These are phyloP conservation scores for Phylloporus rhodoxanthus DNA, from an alignment of 768 basidiomycete species.

Conservation along the genomic window DNA sequence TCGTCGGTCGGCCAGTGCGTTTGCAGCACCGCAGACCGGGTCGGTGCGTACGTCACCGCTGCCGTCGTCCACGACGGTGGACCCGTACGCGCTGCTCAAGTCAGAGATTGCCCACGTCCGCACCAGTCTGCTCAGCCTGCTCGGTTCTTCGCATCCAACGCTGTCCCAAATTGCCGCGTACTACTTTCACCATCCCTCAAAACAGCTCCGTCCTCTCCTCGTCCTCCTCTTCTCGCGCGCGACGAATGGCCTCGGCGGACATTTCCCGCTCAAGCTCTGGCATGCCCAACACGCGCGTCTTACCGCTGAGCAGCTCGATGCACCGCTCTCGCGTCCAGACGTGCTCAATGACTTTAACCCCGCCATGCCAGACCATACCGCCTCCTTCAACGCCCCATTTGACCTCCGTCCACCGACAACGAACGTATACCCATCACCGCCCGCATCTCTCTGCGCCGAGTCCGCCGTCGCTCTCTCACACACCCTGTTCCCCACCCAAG, in stretches of 20 bases:
- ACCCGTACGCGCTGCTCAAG: conserved; percentile 67
- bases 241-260: conserved; percentile 79
- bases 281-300: conserved; percentile 55
- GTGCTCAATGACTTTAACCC: conserved; percentile 92
- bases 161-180: conserved; percentile 85
- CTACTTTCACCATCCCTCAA: conserved; percentile 86
- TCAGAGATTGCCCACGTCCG: conserved; percentile 70
- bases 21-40: conserved; percentile 29
- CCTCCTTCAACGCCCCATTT: conserved; percentile 60
- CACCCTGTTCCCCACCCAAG: conserved; percentile 70
- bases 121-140: conserved; percentile 63
- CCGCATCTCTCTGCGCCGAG: conserved; percentile 15
- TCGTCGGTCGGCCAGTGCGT: conserved; percentile 37
- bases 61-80: conserved; percentile 28
- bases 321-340: conserved; percentile 70
- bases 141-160: conserved; percentile 85
- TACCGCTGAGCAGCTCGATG: conserved; percentile 59
- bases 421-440: conserved; percentile 23
- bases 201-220: conserved; percentile 84
- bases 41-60: conserved; percentile 14
- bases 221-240: conserved; percentile 88
- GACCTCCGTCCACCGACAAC: conserved; percentile 36
- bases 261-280: conserved; percentile 58
- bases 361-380: conserved; percentile 70
- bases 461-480: conserved; percentile 26